Evolutionary conservation across 202 grass and related monocot genomes (phyloP).

Genomic region (Zizania palustris): DNA sequence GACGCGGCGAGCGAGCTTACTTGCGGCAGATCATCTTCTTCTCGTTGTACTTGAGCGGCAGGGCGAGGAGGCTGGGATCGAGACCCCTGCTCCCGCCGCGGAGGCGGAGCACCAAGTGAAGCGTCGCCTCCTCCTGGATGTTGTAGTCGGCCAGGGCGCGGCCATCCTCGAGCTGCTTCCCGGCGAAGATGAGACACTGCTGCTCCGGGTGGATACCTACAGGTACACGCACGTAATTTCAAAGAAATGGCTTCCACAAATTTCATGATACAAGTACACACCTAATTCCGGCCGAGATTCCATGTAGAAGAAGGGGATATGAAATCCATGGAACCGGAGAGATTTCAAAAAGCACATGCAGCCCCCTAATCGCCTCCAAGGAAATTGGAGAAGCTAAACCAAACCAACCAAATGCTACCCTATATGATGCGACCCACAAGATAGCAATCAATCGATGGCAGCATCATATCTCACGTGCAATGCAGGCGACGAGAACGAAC

Average conservation of each 20-base stretch:
- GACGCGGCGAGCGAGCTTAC: neutral
- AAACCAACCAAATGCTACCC: no score
- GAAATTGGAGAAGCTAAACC: no score
- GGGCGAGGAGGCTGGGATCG: neutral
- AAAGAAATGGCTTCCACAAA: neutral
- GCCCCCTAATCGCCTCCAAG: no score
- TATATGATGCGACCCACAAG: no score
- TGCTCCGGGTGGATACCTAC: slow-evolving; percentile 65
- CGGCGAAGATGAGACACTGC: slow-evolving; percentile 69
- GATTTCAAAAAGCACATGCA: no score
- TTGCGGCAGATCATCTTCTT: slow-evolving; percentile 46
- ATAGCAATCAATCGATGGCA: neutral
- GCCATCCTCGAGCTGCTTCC: slow-evolving; percentile 61
- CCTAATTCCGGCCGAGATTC: neutral
- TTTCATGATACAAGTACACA: neutral
- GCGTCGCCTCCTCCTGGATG: slow-evolving; percentile 70
- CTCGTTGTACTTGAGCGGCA: slow-evolving; percentile 30
- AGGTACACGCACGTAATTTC: no score
- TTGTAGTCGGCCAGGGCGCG: slow-evolving; percentile 60
- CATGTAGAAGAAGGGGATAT: neutral
- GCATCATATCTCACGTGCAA: no score
- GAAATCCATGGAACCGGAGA: neutral
- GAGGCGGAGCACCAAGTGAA: slow-evolving; percentile 67
- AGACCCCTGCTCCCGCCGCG: slow-evolving; percentile 39
- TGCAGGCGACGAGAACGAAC: neutral